Evolutionary conservation across 2,329 filamentous ascomycete genomes (phyloP), one percentile per base, ranked within the genome.

Genomic region (Fusarium secorum): DNA sequence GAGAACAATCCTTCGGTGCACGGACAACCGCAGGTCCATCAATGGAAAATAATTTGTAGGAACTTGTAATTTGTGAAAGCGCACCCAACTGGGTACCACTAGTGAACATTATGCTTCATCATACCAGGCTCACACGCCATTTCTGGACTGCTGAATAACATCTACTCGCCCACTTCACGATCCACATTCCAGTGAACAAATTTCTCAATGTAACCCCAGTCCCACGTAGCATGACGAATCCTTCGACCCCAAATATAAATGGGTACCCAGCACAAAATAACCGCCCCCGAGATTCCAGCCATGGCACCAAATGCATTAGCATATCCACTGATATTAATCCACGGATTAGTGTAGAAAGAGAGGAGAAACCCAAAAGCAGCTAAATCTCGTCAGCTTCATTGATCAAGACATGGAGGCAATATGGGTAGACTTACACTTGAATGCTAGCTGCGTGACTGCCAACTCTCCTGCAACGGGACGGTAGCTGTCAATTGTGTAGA

Each of bases 291-390:
- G n/a, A 51, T 51, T 6, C 48, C 86, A 11, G 86, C 87, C 87
- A 89, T 89, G n/a, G 83, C 80, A 7, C 87, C 86, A 66, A 84
- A 89, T 5, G 87, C 83, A 38, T 82, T 78, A 17, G 79, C 66
- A 71, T 89, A 89, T 2, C 87, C 88, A 2, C 77, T 77, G 60
- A 81, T 33, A 3, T 80, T 77, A 39, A 89, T 83, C 87, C 87
- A 89, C 0, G 85, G 83, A 72, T 89, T 89, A 3, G 86, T 89
- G 74, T 89, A 89, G 74, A 89, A 89, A 0, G 84, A 87, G 3
- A 89, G 80, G 2, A 89, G 78, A 74, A 89, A 89, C 8, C 86
- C 87, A 72, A 89, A 88, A 11, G 84, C 75, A 20, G 85, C 84
- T 85, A 62, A 0, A 49, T 33, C 11, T 33, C 8, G 17, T 49